Base-by-base conservation (phyloP, 192 early-diverging fungal species). In the Coemansia sp. region DNA sequence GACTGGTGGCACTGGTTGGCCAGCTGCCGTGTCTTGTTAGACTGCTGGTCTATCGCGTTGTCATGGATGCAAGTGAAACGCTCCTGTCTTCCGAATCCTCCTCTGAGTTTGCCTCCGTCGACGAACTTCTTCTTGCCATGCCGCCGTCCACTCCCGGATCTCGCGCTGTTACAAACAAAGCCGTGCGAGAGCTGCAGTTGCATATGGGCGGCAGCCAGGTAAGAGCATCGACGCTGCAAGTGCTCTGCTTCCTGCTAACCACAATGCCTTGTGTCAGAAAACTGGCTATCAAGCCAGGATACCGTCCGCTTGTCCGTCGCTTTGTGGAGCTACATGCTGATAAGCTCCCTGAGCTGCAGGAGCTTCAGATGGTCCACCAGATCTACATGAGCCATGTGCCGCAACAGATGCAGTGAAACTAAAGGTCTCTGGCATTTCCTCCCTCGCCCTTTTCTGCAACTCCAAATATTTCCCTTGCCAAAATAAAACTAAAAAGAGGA, bases 11-110 rank as follows among this genome's bases (percentile, higher is more conserved):
- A 8, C 56, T 79, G n/a, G 72, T 70, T 5, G 46, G 56, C 1
- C 71, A 70, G 65, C 51, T 79, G 8, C 77, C 77, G 2, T 25
- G 32, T 37, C 48, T 79, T 0, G 16, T 1, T 13, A 39, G 54
- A 6, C 49, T 79, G 11, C 51, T 68, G 11, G 77, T 69, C 10
- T 72, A 79, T 59, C 63, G 77, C 7, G 70, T 79, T 44, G 71
- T 68, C 17, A 17, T 64, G 8, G 77, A 79, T 19, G 45, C 37
- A 9, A 61, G 59, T 17, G 77, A 79, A 45, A 46, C 61, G 2
- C 4, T 11, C 2, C 40, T 79, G 32, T 2, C 32, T 32, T 2
- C 32, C 32, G 32, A 32, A 32, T 32, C 32, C 32, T 1, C 32
- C 32, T 32, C 32, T 4, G 32, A 32, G 32, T 32, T 32, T 32